Evolutionary conservation across 768 basidiomycete species (phyloP), one percentile per base, ranked within the genome.

Genomic region (Butyriboletus loyo): DNA sequence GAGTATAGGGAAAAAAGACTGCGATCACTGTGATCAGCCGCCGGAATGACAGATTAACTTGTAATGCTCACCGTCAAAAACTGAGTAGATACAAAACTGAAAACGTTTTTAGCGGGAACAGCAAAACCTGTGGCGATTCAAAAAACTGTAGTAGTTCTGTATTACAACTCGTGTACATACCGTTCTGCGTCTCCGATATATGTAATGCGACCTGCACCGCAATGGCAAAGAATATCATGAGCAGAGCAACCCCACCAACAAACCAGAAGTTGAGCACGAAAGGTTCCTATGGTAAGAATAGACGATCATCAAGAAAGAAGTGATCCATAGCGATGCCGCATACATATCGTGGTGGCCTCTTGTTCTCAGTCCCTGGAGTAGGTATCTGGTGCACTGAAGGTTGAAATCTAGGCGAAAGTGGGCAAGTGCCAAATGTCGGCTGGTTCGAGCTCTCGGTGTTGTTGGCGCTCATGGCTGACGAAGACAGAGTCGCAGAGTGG

Each of bases 1-100:
- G 22, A 77, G 60, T 4, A 77, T 77, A 1, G 85, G 84, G 58
- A 87, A 70, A 63, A 86, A 84, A 0, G 82, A 77, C 84, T 86
- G 30, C 9, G 25, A 43, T 55, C 27, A 46, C 35, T 25, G 22
- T 38, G 5, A 21, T 54, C 13, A 44, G 51, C 28, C 22, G 41
- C 17, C 8, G 35, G 14, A 36, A 11, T 24, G 7, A 36, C n/a
- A 15, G 4, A 32, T 36, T 11, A 10, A 38, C 40, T 30, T 21
- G 2, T 4, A 32, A 21, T 19, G 73, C 81, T 59, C 72, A 76
- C 63, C 68, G 75, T 75, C 37, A 80, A 53, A 54, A 75, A 73
- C 30, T 74, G 68, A 25, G 69, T 71, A 11, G 82, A 82, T 8
- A 76, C 74, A 27, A 79, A 64, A 8, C 70, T 66, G 54, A 86